Conservation (phyloP, 2,329 filamentous ascomycete genomes). For the Cladobotryum protrusum region DNA sequence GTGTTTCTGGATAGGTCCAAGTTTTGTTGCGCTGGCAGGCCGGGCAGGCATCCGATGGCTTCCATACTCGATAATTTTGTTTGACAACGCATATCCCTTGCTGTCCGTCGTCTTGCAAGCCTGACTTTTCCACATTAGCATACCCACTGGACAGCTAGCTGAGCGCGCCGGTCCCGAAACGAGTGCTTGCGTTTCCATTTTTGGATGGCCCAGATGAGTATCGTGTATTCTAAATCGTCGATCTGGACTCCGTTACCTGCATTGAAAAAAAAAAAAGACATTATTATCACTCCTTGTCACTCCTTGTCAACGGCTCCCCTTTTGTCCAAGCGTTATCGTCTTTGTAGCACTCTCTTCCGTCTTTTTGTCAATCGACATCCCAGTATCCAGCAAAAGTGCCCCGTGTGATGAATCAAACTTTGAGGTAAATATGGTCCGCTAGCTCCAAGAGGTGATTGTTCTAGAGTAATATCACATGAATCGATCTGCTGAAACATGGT, state of each 20-base stretch:
- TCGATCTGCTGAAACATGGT: too few relatives aligned
- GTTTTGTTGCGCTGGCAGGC: conserved; percentile 9
- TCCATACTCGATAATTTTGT: conserved; percentile 1
- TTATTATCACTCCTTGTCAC: too few relatives aligned
- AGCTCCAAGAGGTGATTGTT: background rate
- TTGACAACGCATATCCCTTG: conserved; percentile 7
- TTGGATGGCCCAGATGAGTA: background rate
- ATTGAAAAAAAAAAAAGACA: background rate
- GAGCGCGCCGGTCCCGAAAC: background rate
- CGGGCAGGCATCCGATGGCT: conserved; percentile 2
- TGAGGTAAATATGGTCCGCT: background rate
- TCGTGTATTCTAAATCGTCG: background rate
- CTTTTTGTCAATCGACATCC: background rate
- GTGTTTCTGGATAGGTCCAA: background rate
- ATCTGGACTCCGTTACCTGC: conserved; percentile 3
- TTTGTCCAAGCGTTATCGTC: background rate
- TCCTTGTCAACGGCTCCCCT: too few relatives aligned
- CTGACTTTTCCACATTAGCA: background rate
- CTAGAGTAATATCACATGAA: too few relatives aligned
- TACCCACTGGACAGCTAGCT: background rate
- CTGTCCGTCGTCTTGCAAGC: too few relatives aligned
- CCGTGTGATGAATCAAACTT: background rate
- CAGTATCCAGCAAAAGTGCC: background rate
- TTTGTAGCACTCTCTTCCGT: background rate
- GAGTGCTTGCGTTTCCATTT: background rate